A percentile compares a stretch with the other conserved stretches of the same genome.
Evolutionary conservation across 2,329 filamentous ascomycete species (phyloP).

Genomic region (Penicillium sp.): DNA sequence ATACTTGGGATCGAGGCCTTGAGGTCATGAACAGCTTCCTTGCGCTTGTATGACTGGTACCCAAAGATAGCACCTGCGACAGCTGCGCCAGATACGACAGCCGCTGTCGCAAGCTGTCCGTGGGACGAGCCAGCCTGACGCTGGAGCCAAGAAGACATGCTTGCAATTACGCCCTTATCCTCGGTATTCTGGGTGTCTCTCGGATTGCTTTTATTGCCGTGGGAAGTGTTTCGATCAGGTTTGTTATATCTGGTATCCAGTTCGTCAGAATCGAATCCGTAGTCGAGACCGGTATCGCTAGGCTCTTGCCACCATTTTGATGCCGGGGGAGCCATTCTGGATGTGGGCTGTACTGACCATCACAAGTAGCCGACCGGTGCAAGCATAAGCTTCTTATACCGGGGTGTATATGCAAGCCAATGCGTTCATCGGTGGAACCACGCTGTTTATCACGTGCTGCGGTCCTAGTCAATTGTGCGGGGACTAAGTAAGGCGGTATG

Average conservation of each 20-base stretch:
- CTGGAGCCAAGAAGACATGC: slow-evolving; percentile 46
- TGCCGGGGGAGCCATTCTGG: slow-evolving; percentile 12
- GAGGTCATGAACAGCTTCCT: slow-evolving; percentile 55
- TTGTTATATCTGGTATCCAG: slow-evolving; percentile 20
- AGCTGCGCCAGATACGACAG: slow-evolving; percentile 44
- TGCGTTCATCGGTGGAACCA: slow-evolving; percentile 24
- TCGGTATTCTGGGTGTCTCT: not conserved
- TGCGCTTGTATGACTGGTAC: slow-evolving; percentile 54
- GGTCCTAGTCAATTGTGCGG: not conserved
- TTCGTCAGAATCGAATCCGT: slow-evolving; percentile 29
- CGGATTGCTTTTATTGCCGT: slow-evolving; percentile 1
- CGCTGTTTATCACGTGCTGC: slow-evolving; percentile 20
- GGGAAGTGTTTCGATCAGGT: slow-evolving; percentile 12
- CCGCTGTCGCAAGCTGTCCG: slow-evolving; percentile 43
- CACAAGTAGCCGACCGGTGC: not conserved
- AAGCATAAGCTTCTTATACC: slow-evolving; percentile 14
- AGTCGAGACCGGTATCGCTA: slow-evolving; percentile 23
- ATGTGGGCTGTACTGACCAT: slow-evolving; percentile 10
- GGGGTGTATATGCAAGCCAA: slow-evolving; percentile 16
- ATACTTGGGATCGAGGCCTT: slow-evolving; percentile 62
- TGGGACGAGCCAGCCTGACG: slow-evolving; percentile 42
- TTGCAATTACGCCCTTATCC: slow-evolving; percentile 17
- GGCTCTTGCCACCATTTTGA: slow-evolving; percentile 21
- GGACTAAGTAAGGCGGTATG: not conserved
- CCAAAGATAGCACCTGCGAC: slow-evolving; percentile 54